These are phyloP conservation scores for Dovyalis caffra DNA, from an alignment of 345 rosid genomes.

Conservation along the genomic window DNA sequence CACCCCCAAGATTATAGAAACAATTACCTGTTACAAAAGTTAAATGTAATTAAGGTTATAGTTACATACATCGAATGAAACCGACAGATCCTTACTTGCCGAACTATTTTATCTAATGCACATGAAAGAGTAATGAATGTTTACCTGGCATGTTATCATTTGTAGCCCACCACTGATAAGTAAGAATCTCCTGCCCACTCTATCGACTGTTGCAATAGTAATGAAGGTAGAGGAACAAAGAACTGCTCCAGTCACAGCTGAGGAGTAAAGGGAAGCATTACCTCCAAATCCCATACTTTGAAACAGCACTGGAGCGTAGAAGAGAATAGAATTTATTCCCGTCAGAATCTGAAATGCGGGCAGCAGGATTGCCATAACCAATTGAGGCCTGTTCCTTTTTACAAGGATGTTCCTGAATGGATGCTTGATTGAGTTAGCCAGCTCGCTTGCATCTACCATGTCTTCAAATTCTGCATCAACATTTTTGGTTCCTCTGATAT, in stretches of 20 bases:
- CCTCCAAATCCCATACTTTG: slow-evolving; percentile 86
- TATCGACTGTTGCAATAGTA: slow-evolving; percentile 75
- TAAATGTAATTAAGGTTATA: neutral
- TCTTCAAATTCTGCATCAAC: slow-evolving; percentile 83
- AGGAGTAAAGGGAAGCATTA: slow-evolving; percentile 78
- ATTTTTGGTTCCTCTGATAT: slow-evolving; percentile 67
- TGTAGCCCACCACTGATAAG: slow-evolving; percentile 88
- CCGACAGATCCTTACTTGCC: too few species aligned
- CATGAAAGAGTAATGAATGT: neutral
- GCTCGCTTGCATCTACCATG: slow-evolving; percentile 80
- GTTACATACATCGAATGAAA: too few species aligned
- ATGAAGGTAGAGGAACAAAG: slow-evolving; percentile 77
- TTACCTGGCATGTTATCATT: slow-evolving; percentile 81
- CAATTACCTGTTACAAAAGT: slow-evolving; percentile 47
- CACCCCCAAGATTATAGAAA: slow-evolving; percentile 67
- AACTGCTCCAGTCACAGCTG: slow-evolving; percentile 95
- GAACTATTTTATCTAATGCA: neutral
- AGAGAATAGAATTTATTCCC: slow-evolving; percentile 88
- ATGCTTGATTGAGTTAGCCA: slow-evolving; percentile 78
- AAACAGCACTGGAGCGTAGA: slow-evolving; percentile 90
- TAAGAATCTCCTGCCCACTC: slow-evolving; percentile 63
- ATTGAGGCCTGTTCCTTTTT: slow-evolving; percentile 72
- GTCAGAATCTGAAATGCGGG: slow-evolving; percentile 88
- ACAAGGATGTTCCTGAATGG: slow-evolving; percentile 80
- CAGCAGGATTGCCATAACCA: slow-evolving; percentile 80